These are phyloP conservation scores for Fonsecaea multimorphosa DNA, from an alignment of 2,329 filamentous ascomycete species.

Conservation along the genomic window DNA sequence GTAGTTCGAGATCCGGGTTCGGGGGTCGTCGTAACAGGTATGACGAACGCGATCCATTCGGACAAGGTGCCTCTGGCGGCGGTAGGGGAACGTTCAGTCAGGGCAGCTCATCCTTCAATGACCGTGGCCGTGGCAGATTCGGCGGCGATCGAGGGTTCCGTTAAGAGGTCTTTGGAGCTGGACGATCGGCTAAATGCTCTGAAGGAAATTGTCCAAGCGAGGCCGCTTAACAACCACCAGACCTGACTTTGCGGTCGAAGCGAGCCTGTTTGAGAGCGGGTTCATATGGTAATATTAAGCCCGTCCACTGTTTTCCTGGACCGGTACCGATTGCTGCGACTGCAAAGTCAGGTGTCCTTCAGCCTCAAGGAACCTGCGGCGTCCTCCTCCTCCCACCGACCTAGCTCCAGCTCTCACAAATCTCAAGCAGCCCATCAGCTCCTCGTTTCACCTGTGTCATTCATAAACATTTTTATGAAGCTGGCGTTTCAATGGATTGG, in stretches of 20 bases:
- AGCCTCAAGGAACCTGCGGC: neutral
- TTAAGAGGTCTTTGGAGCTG: neutral
- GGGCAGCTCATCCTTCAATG: conserved; percentile 4
- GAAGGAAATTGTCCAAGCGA: neutral
- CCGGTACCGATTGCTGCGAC: neutral
- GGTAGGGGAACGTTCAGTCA: conserved; percentile 5
- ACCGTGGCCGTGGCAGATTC: conserved; percentile 21
- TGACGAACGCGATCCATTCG: conserved; percentile 24
- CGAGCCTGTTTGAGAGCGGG: neutral
- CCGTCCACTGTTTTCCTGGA: neutral
- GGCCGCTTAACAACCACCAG: neutral
- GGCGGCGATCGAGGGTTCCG: conserved; percentile 11
- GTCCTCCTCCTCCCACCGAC: neutral
- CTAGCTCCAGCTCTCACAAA: neutral
- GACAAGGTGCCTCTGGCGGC: conserved; percentile 11
- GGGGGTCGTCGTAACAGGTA: conserved; percentile 13
- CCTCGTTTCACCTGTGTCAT: neutral
- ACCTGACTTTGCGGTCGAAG: neutral
- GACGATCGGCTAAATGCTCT: neutral
- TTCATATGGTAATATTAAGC: neutral
- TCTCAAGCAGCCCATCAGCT: neutral
- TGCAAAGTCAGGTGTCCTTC: neutral
- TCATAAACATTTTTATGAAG: neutral
- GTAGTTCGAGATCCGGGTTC: conserved; percentile 3
- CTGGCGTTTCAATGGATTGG: neutral